A percentile compares a stretch with the other conserved stretches of the same genome.
These are phyloP conservation scores for Cajanus cajan DNA, from an alignment of 306 rosid species.

Conservation along the genomic window DNA sequence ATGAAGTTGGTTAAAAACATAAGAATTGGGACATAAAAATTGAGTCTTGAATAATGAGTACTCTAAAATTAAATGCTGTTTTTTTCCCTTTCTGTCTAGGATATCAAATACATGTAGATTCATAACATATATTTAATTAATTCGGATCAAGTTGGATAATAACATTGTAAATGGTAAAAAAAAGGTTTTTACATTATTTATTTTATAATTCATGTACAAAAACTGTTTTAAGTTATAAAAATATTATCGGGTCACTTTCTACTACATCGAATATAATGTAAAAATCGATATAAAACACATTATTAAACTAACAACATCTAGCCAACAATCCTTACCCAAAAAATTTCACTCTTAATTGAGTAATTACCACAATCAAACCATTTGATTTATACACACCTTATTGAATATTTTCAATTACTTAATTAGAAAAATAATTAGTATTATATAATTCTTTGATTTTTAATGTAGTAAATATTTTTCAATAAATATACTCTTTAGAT, in stretches of 20 bases:
- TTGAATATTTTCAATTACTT: neutral
- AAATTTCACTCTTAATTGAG: neutral
- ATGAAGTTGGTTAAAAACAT: neutral
- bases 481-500: too few species aligned
- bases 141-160: neutral
- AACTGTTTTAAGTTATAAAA: too few species aligned
- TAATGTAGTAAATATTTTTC: neutral
- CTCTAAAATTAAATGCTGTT: neutral
- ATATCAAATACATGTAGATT: neutral
- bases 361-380: neutral
- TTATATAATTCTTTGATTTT: neutral
- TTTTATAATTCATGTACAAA: too few species aligned
- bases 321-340: too few species aligned
- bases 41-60: neutral
- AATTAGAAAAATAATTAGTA: neutral
- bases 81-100: neutral
- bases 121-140: neutral
- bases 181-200: too few species aligned
- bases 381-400: neutral
- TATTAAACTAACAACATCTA: too few species aligned
- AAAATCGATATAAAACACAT: too few species aligned
- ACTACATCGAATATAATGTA: too few species aligned
- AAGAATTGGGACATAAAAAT: neutral
- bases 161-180: neutral
- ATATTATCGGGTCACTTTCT: too few species aligned